phyloP scores from a whole-genome alignment of 768 basidiomycete genomes.

The Jaapia argillacea region DNA sequence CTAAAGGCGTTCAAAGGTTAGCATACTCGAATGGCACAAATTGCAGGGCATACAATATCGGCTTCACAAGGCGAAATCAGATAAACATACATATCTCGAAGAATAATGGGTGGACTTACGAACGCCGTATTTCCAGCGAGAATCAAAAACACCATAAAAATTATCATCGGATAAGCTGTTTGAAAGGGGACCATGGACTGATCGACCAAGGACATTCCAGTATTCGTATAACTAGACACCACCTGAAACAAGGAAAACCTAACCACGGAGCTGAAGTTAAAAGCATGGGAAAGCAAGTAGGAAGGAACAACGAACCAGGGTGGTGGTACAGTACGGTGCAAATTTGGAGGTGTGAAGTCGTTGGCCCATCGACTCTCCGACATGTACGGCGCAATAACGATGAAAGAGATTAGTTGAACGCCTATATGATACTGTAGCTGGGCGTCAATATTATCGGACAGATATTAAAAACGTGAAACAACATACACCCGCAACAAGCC shows the following conservation, averaged over 20 bases:
- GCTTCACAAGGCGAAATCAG: conserved; percentile 32
- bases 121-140: conserved; percentile 91
- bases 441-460: conserved; percentile 1
- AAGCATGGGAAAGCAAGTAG: not conserved
- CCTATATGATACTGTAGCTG: conserved; percentile 63
- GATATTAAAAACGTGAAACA: not conserved
- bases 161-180: conserved; percentile 70
- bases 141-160: conserved; percentile 63
- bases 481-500: conserved; percentile 69
- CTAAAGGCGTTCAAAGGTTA: conserved; percentile 24
- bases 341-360: conserved; percentile 50
- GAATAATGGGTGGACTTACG: conserved; percentile 40
- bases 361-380: conserved; percentile 44
- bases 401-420: conserved; percentile 57
- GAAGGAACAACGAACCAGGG: conserved; percentile 47
- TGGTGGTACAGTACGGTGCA: conserved; percentile 43
- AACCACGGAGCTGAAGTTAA: not conserved
- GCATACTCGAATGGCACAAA: not conserved
- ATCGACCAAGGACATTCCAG: conserved; percentile 82
- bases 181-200: conserved; percentile 91
- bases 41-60: conserved; percentile 54
- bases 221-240: conserved; percentile 82
- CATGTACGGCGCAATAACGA: conserved; percentile 78
- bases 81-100: conserved; percentile 1
- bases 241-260: conserved; percentile 86